Base-by-base conservation (phyloP, 2,329 filamentous ascomycete genomes). In the Fusarium decemcellulare region DNA sequence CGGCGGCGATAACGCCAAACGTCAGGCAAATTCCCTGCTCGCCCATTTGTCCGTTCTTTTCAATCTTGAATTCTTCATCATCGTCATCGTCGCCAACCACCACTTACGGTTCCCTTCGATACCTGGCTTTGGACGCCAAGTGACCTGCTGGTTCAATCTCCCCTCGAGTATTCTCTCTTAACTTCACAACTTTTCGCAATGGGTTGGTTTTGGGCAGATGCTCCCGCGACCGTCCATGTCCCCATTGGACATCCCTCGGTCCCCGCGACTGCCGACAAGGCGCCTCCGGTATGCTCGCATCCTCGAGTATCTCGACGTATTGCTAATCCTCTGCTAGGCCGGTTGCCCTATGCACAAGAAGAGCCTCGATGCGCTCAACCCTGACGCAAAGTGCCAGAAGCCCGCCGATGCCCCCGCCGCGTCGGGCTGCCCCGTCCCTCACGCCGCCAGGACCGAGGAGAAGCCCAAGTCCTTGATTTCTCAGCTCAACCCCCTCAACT, bases 401-500 rank as follows among this genome's bases (percentile, higher is more conserved):
- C 69, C 71, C 53, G 37, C 71, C 54, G 50, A 68, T 43, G 63
- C 61, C 40, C 59, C 75, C 51, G 56, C 70, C 14, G 61, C 62
- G 40, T 76, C 77, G 12, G 74, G 72, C 30, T 82, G 78, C 61
- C 86, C 85, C 30, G 81, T 87, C 12, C 81, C 83, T 15, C 84
- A 86, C 71, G 80, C 72, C 32, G 75, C 74, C 48, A 64, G 73
- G 42, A 59, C 68, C 11, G 64, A 77, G 23, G 75, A 81, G 42
- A 76, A 83, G 66, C 74, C 81, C 40, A 80, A 81, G 63, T 86
- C 85, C 2, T 76, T 86, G 18, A 77, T 90, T 10, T 88, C 87
- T 4, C 87, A 86, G 74, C 81, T 90, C 57, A 90, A 90, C 75
- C 88, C 88, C 6, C 86, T 99, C 56, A 99, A 99, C 84, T 98